phyloP scores from a whole-genome alignment of 208 protist species.

The Vickermania spadyakhi region DNA sequence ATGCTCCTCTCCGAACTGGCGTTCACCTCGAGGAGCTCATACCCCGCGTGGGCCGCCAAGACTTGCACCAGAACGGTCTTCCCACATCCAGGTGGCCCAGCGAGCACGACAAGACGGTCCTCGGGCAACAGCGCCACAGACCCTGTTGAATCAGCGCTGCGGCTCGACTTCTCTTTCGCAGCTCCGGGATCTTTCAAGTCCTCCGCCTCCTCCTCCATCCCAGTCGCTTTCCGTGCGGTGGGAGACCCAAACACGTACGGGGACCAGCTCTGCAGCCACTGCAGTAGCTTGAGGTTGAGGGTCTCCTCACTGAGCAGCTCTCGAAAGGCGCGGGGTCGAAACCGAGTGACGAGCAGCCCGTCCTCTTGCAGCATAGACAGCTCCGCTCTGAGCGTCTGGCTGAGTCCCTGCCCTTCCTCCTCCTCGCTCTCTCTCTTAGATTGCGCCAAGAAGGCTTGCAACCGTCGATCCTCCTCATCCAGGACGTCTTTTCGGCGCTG shows the following conservation, averaged over 20 bases:
- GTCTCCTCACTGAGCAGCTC: slow-evolving; percentile 80
- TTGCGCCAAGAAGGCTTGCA: background rate
- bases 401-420: background rate
- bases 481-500: background rate
- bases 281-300: slow-evolving; percentile 62
- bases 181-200: background rate
- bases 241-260: slow-evolving; percentile 38
- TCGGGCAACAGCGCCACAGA: slow-evolving; percentile 21
- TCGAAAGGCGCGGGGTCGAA: slow-evolving; percentile 53
- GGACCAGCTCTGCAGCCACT: slow-evolving; percentile 81
- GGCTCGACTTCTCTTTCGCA: background rate
- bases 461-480: background rate
- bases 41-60: slow-evolving; percentile 89
- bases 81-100: slow-evolving; percentile 91
- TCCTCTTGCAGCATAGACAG: slow-evolving; percentile 6
- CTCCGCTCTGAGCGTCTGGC: background rate
- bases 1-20: slow-evolving; percentile 87
- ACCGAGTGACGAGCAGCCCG: slow-evolving; percentile 66
- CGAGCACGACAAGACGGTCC: slow-evolving; percentile 72
- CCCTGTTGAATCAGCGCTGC: background rate
- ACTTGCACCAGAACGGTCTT: slow-evolving; percentile 96
- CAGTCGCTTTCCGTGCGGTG: background rate
- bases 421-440: no score
- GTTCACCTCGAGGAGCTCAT: slow-evolving; percentile 93
- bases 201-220: background rate